phyloP scores from a whole-genome alignment of 2,329 filamentous ascomycete genomes.

The Bipolaris gigantea region DNA sequence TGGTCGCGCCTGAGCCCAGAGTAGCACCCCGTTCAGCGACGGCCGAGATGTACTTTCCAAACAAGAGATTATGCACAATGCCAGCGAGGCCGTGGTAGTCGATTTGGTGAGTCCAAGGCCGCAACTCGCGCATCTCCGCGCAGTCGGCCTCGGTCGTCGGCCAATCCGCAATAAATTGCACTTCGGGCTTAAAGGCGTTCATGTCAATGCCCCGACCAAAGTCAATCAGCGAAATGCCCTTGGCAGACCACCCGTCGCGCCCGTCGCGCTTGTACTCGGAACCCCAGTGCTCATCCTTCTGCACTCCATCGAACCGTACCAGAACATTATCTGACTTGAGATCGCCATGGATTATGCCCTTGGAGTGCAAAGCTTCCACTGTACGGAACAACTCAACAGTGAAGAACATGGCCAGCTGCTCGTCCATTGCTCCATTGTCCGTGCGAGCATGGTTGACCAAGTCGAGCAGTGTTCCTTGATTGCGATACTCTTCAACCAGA shows the following conservation, averaged over 20 bases:
- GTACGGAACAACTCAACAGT: conserved; percentile 87
- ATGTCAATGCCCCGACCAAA: conserved; percentile 95
- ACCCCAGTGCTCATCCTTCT: conserved; percentile 53
- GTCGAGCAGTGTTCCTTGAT: conserved; percentile 92
- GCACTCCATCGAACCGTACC: conserved; percentile 70
- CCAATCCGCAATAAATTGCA: conserved; percentile 95
- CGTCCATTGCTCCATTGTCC: conserved; percentile 80
- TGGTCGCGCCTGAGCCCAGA: conserved; percentile 59
- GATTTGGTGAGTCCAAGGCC: conserved; percentile 96
- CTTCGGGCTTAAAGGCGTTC: conserved; percentile 73
- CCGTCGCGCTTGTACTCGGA: conserved; percentile 74
- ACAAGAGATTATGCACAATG: conserved; percentile 83
- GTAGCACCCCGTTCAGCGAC: conserved; percentile 53
- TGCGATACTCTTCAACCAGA: conserved; percentile 81
- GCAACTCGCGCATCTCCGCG: conserved; percentile 89
- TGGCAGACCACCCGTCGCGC: conserved; percentile 73
- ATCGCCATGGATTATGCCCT: conserved; percentile 84
- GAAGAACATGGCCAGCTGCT: conserved; percentile 93
- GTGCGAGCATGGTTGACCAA: conserved; percentile 83
- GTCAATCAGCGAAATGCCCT: conserved; percentile 87
- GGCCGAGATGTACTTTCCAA: conserved; percentile 93
- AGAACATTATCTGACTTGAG: conserved; percentile 96
- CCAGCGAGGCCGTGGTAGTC: conserved; percentile 94
- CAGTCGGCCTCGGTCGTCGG: conserved; percentile 85
- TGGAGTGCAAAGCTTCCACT: conserved; percentile 80